Evolutionary conservation across 495 filamentous ascomycete species (phyloP), one percentile per base, ranked within the genome.

Genomic region (Aspergillus homomorphus): DNA sequence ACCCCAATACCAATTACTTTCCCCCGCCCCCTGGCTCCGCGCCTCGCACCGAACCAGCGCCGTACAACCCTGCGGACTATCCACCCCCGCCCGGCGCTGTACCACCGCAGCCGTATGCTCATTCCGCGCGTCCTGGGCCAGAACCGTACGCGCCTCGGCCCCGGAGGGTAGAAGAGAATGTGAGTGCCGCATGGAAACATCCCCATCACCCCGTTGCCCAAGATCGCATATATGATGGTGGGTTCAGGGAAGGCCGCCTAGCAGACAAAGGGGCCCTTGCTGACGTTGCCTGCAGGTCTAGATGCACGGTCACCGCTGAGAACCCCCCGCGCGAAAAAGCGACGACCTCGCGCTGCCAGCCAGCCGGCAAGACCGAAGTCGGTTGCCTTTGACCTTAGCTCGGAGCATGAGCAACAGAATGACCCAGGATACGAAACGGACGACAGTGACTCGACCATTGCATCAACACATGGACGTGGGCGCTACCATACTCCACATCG

Each of bases 111-210:
- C 68, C 73, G 9, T 80, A 76, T 51, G 68, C 68, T 28, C 81
- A 80, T 56, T 72, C 75, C 14, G 69, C 73, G 53, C 69, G 69
- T 24, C 61, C 73, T 42, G 75, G 65, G 38, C 66, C 72, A 19
- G 74, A 77, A 53, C 62, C 72, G 3, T 81, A 79, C 54, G 69
- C 70, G 42, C 67, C 71, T 26, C 72, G 73, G 62, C 67, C 77
- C 26, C 74, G 76, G 51, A 70, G 78, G 64, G 75, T 70, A 57
- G 79, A 83, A 69, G 79, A 82, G 63, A 83, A 81, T 80, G 80
- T 83, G 79, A 83, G 80, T 79, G 66, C 71, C 61, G 66, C 68
- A 62, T 59, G 61, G 63, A 73, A 69, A 64, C 68, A 64, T 57
- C 64, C 60, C 67, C 70, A 38, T 9, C 33, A 69, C 64, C 65